Evolutionary conservation across 768 basidiomycete species (phyloP).

Genomic region (Suillus brevipes): DNA sequence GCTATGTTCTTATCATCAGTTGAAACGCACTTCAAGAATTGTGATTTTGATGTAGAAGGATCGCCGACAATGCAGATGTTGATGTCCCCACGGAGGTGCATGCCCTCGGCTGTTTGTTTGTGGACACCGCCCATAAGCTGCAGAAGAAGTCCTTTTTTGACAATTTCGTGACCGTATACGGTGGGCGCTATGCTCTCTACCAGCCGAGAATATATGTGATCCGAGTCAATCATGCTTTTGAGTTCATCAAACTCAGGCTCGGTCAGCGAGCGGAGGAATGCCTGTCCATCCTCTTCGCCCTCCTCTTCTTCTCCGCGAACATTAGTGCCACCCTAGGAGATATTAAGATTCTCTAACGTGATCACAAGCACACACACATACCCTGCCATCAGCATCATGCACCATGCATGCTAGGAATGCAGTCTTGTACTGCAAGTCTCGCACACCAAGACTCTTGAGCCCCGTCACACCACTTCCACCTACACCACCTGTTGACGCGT

Average conservation of each 20-base stretch:
- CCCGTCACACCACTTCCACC: constrained; percentile 88
- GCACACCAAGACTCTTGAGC: constrained; percentile 89
- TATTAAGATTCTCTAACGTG: not conserved
- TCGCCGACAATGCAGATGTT: constrained; percentile 99
- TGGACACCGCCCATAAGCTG: constrained; percentile 99
- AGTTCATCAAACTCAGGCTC: constrained; percentile 95
- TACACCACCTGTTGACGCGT: constrained; percentile 59
- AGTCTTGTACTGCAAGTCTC: constrained; percentile 97
- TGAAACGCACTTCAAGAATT: constrained; percentile 87
- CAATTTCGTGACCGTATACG: constrained; percentile 98
- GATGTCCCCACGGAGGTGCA: constrained; percentile 97
- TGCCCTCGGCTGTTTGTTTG: constrained; percentile 94
- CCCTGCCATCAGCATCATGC: constrained; percentile 84
- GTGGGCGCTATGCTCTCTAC: constrained; percentile 97
- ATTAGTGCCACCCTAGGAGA: constrained; percentile 72
- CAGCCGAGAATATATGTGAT: constrained; percentile 91
- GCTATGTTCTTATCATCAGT: not conserved
- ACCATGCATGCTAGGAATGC: constrained; percentile 99
- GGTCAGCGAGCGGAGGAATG: constrained; percentile 87
- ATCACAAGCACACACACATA: constrained; percentile 40
- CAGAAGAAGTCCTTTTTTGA: constrained; percentile 94
- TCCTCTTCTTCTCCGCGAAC: constrained; percentile 87
- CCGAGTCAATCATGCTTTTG: constrained; percentile 89
- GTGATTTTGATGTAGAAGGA: constrained; percentile 96
- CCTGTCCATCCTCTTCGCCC: constrained; percentile 74